These are phyloP conservation scores for Daldinia eschscholtzii DNA, from an alignment of 2,329 filamentous ascomycete genomes.

Conservation along the genomic window DNA sequence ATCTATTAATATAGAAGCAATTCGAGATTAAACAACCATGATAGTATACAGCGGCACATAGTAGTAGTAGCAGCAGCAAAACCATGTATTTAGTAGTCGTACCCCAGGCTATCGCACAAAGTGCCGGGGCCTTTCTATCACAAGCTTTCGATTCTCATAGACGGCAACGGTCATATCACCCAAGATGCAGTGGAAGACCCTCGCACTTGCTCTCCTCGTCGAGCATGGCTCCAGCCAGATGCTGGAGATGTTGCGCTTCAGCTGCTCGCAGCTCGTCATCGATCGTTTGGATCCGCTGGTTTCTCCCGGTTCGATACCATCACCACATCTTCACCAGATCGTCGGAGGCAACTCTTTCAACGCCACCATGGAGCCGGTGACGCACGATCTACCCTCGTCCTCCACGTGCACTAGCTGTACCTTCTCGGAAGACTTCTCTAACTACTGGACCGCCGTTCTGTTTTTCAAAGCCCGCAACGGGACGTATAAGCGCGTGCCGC, in stretches of 20 bases:
- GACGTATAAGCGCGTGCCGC: constrained; percentile 50
- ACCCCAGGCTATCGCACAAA: constrained; percentile 26
- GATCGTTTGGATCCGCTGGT: constrained; percentile 51
- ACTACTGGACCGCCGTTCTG: constrained; percentile 49
- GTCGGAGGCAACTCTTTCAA: constrained; percentile 52
- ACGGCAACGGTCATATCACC: constrained; percentile 1
- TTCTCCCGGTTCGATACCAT: constrained; percentile 48
- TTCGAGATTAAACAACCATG: constrained; percentile 32
- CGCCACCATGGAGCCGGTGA: constrained; percentile 47
- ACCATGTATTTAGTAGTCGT: constrained; percentile 44
- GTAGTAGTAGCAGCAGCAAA: background rate
- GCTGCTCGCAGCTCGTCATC: constrained; percentile 50
- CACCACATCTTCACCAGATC: constrained; percentile 52
- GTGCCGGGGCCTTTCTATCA: constrained; percentile 21
- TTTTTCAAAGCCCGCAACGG: constrained; percentile 50
- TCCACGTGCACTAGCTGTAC: constrained; percentile 51
- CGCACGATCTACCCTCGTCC: constrained; percentile 42
- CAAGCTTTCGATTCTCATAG: constrained; percentile 24
- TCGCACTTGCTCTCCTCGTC: constrained; percentile 39
- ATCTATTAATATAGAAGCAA: constrained; percentile 41
- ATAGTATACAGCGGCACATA: constrained; percentile 35
- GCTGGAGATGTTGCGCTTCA: constrained; percentile 55
- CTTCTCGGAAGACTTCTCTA: constrained; percentile 49
- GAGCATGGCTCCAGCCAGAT: constrained; percentile 42
- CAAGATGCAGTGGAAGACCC: constrained; percentile 46